Base-by-base conservation (phyloP, 2,329 filamentous ascomycete species). In the Coniochaeta sp. region DNA sequence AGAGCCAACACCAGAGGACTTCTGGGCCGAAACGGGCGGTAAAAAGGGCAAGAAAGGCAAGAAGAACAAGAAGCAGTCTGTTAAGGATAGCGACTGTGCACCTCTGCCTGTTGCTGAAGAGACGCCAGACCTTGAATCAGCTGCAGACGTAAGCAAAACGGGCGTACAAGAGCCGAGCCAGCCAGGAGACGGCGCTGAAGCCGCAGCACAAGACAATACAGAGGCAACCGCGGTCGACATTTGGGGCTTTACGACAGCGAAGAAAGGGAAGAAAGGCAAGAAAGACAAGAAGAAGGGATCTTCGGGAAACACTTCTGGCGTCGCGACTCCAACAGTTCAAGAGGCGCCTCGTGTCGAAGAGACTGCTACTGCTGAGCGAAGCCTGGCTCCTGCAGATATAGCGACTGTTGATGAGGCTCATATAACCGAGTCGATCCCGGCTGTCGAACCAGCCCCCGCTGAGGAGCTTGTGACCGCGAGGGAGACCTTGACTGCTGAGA, bases 231-330 rank as follows among this genome's bases (percentile, higher is more conserved):
- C 55, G 22, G 57, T 50, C 8, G 59, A 60, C 12, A n/a, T 59
- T 42, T 60, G 56, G 47, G n/a, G 63, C 14, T 52, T 62, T 19
- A 58, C 67, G 14, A 56, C 63, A 14, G 14, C 61, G 54, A 70
- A 69, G 61, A 70, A 69, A 61, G 59, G 60, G 28, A 71, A 70
- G 55, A 71, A 71, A 59, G 66, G 65, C 58, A 71, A 71, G 61
- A 75, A 73, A 61, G 73, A 73, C 61, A 72, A 71, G 62, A 70
- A 72, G 60, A 63, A 55, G 40, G 62, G 62, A 52, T 44, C 58
- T 6, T 50, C 56, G 59, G 26, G 26, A 14, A 62, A 59, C 14
- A 36, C 58, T 28, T 58, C 54, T 56, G 54, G 54, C 2, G 24
- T 28, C 17, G 32, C 54, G 17, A 57, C 38, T 44, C 55, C 55